These are phyloP conservation scores for Chamaenerion angustifolium DNA, from an alignment of 345 rosid genomes.

Conservation along the genomic window DNA sequence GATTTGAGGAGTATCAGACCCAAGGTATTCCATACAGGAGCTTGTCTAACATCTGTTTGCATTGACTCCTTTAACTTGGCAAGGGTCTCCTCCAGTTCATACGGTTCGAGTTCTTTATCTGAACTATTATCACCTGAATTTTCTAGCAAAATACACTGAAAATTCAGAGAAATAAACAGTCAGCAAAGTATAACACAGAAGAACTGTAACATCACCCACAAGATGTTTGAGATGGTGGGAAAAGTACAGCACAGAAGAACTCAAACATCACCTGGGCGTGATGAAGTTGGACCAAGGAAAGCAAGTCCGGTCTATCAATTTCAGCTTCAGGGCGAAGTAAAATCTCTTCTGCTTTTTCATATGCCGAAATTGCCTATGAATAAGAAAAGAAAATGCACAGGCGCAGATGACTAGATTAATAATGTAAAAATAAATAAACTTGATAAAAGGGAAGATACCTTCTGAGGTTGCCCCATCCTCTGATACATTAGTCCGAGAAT, in stretches of 20 bases:
- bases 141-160: conserved; percentile 72
- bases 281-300: conserved; percentile 83
- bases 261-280: conserved; percentile 69
- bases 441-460: conserved; percentile 34
- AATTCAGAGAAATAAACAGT: conserved; percentile 10
- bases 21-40: conserved; percentile 74
- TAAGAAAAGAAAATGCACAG: neutral
- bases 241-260: conserved; percentile 6
- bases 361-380: conserved; percentile 64
- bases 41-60: conserved; percentile 64
- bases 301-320: conserved; percentile 82
- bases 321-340: conserved; percentile 65
- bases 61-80: conserved; percentile 62
- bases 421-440: neutral
- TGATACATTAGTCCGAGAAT: conserved; percentile 93
- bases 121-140: conserved; percentile 39
- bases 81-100: conserved; percentile 64
- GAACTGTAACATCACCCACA: conserved; percentile 30
- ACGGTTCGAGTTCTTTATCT: conserved; percentile 67
- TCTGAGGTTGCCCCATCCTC: conserved; percentile 76
- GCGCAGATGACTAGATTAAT: conserved; percentile 5
- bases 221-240: too few relatives aligned
- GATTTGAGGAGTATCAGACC: conserved; percentile 79
- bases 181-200: conserved; percentile 6
- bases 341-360: conserved; percentile 90